These are phyloP conservation scores for Xerocomellus chrysenteron DNA, from an alignment of 768 basidiomycete species.

Conservation along the genomic window DNA sequence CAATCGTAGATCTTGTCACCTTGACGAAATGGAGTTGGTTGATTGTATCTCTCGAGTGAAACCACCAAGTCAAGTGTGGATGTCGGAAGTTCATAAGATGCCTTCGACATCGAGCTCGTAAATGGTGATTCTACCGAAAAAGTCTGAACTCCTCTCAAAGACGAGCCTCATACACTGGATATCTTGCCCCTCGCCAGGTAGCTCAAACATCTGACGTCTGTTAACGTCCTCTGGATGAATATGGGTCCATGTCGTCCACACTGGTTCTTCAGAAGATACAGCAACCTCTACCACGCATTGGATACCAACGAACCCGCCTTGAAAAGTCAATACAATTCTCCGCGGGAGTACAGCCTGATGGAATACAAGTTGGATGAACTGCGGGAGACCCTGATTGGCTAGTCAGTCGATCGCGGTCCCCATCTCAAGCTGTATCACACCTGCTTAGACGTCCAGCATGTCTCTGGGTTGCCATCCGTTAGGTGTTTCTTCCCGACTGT, in stretches of 20 bases:
- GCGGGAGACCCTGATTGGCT: constrained; percentile 64
- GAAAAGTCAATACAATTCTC: constrained; percentile 65
- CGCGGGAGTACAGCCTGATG: constrained; percentile 49
- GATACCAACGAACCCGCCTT: constrained; percentile 83
- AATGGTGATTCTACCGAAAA: constrained; percentile 77
- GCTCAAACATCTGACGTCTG: constrained; percentile 63
- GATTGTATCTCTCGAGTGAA: constrained; percentile 22
- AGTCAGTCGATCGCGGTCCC: constrained; percentile 7
- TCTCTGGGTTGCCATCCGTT: constrained; percentile 69
- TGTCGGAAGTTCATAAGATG: neutral
- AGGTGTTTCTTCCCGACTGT: constrained; percentile 68
- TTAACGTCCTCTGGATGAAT: constrained; percentile 84
- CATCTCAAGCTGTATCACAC: constrained; percentile 35
- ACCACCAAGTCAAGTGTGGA: neutral
- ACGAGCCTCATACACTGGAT: constrained; percentile 58
- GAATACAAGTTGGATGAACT: constrained; percentile 70
- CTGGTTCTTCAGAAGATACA: constrained; percentile 29
- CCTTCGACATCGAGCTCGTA: constrained; percentile 56
- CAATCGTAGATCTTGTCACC: constrained; percentile 13
- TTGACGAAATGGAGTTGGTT: constrained; percentile 27
- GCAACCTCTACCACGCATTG: constrained; percentile 52
- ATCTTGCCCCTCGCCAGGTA: constrained; percentile 31
- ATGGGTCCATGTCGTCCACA: constrained; percentile 52
- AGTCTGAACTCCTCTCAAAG: constrained; percentile 82
- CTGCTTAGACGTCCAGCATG: constrained; percentile 85